Evolutionary conservation across 192 early-diverging fungal species (phyloP).

Genomic region (Coemansia sp.): DNA sequence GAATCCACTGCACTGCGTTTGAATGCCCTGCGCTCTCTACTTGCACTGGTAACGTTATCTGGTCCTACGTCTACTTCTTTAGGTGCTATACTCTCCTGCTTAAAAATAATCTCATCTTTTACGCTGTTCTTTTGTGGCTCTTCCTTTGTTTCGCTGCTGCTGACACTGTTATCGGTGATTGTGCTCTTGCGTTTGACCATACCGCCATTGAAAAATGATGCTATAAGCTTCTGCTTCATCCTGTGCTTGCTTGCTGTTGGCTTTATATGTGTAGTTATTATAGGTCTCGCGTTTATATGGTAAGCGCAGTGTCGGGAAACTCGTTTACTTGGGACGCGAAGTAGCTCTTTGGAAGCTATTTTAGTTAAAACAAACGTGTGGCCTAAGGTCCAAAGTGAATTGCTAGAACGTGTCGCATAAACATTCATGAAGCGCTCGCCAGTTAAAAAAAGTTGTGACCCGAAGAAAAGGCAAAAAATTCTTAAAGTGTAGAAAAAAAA

Average conservation of each 20-base stretch:
- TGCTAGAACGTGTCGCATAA: too few relatives aligned
- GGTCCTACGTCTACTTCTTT: neutral
- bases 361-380: too few relatives aligned
- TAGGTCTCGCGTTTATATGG: too few relatives aligned
- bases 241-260: neutral
- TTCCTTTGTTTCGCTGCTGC: neutral
- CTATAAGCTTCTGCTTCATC: slow-evolving; percentile 38
- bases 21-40: neutral
- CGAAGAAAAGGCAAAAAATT: too few relatives aligned
- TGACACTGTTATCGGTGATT: neutral
- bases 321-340: neutral
- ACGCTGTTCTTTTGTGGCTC: neutral
- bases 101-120: neutral
- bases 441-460: too few relatives aligned
- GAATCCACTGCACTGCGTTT: slow-evolving; percentile 22
- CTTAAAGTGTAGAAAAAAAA: too few relatives aligned
- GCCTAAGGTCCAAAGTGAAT: too few relatives aligned
- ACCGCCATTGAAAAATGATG: slow-evolving; percentile 37
- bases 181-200: slow-evolving; percentile 19
- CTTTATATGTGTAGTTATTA: too few relatives aligned
- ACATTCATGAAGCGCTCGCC: too few relatives aligned
- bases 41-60: neutral
- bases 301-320: neutral
- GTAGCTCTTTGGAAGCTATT: too few relatives aligned
- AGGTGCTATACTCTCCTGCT: neutral